Conservation (phyloP, 495 filamentous ascomycete species). For the Podospora pseudopauciseta region DNA sequence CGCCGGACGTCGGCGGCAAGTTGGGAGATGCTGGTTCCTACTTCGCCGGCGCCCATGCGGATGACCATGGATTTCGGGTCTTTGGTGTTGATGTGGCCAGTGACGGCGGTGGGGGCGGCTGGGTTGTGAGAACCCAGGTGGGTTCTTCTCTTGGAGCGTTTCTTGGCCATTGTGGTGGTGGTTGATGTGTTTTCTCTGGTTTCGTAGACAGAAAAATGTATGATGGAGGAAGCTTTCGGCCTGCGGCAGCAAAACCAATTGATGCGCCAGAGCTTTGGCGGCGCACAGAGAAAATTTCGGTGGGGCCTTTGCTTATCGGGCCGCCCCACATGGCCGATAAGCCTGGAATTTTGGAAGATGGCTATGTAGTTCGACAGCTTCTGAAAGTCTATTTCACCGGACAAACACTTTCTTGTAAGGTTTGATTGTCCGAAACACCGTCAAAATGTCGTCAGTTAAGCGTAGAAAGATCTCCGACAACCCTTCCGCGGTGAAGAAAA, state of each 20-base stretch:
- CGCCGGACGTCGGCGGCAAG: conserved; percentile 84
- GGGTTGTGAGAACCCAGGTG: conserved; percentile 70
- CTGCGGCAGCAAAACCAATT: conserved; percentile 9
- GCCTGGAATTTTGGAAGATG: conserved; percentile 7
- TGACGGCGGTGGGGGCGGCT: conserved; percentile 30
- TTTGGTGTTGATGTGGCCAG: conserved; percentile 46
- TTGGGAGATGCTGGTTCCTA: conserved; percentile 87
- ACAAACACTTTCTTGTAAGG: background rate
- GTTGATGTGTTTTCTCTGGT: conserved; percentile 14
- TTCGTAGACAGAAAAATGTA: conserved; percentile 7
- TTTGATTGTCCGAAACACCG: background rate
- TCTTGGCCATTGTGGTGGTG: conserved; percentile 64
- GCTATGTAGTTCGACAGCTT: background rate
- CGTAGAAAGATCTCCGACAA: conserved; percentile 27
- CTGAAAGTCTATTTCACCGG: background rate
- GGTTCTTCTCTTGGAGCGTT: conserved; percentile 84
- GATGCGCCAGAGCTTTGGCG: conserved; percentile 4
- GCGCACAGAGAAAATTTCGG: conserved; percentile 30
- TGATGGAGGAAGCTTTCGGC: conserved; percentile 9
- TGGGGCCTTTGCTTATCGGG: conserved; percentile 30
- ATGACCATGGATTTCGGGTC: conserved; percentile 97
- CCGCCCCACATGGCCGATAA: conserved; percentile 16
- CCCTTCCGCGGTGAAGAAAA: conserved; percentile 4
- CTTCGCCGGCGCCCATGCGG: conserved; percentile 88
- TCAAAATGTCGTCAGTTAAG: conserved; percentile 21